phyloP scores from a whole-genome alignment of 2,329 filamentous ascomycete genomes.

The Xylariaceae sp. region DNA sequence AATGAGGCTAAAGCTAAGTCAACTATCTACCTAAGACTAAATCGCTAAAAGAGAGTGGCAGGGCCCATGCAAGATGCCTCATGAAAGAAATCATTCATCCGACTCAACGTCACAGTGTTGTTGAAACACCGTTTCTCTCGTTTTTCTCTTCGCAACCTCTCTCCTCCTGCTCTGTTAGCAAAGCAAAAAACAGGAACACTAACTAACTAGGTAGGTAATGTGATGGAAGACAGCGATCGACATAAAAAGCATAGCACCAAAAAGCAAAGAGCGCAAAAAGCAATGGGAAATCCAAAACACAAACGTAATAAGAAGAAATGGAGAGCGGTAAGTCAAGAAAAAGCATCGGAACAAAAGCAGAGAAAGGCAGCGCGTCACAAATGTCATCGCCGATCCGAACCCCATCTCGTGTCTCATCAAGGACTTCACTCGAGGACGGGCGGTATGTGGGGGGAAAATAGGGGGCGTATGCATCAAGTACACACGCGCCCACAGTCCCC shows the following conservation, averaged over 20 bases:
- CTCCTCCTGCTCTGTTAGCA: not conserved
- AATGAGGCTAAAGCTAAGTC: conserved; percentile 10
- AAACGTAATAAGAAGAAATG: not conserved
- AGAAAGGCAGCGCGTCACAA: not conserved
- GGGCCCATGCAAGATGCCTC: not conserved
- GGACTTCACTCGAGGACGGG: conserved; percentile 4
- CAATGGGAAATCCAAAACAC: not conserved
- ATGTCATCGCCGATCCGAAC: conserved; percentile 1
- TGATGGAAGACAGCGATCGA: no score
- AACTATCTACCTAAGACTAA: conserved; percentile 6
- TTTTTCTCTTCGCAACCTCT: conserved; percentile 14
- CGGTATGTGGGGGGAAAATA: not conserved
- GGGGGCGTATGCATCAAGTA: not conserved
- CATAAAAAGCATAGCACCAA: no score
- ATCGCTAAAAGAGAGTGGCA: conserved; percentile 2
- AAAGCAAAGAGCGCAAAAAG: not conserved
- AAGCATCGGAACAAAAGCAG: not conserved
- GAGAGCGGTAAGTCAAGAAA: not conserved
- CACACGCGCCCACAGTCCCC: not conserved
- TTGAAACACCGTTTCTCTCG: no score
- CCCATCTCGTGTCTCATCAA: conserved; percentile 3
- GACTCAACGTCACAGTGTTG: no score
- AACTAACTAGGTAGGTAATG: not conserved
- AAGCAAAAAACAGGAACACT: conserved; percentile 7
- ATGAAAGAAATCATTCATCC: not conserved